Percentiles rank a stretch among this genome's conserved stretches.
Evolutionary conservation across 768 basidiomycete species (phyloP).

Genomic region (Mycena latifolia): DNA sequence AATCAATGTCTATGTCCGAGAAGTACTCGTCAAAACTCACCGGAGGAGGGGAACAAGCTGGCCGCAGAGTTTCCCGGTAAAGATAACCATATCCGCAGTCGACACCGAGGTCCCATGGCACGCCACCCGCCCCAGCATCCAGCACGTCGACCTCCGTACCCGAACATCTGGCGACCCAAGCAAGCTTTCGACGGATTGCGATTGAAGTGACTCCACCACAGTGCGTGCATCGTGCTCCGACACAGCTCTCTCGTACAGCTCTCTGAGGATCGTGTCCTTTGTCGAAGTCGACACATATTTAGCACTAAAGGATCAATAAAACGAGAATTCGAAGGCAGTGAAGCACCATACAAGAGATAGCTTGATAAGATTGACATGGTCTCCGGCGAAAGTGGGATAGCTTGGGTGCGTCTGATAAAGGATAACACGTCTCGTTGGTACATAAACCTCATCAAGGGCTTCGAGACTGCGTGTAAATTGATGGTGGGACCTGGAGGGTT

Average conservation of each 20-base stretch:
- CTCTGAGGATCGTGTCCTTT: not conserved
- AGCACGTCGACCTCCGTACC: not conserved
- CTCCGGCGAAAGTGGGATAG: no score
- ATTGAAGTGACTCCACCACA: not conserved
- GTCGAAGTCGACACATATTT: not conserved
- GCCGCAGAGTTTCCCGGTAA: not conserved
- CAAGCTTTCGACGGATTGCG: not conserved
- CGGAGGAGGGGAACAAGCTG: not conserved
- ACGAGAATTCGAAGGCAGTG: no score
- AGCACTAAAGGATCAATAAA: no score
- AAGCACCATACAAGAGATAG: no score
- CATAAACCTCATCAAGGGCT: no score
- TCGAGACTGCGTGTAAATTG: no score
- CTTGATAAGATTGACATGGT: no score
- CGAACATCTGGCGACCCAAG: not conserved
- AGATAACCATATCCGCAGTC: not conserved
- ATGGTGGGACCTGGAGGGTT: no score
- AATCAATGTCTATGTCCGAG: no score
- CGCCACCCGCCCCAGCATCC: not conserved
- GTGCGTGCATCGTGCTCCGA: not conserved
- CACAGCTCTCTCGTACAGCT: not conserved
- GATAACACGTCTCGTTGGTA: no score
- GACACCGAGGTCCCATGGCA: not conserved
- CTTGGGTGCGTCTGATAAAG: no score
- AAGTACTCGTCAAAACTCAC: not conserved